phyloP scores from a whole-genome alignment of 768 basidiomycete species.

The Chalciporus chontae region DNA sequence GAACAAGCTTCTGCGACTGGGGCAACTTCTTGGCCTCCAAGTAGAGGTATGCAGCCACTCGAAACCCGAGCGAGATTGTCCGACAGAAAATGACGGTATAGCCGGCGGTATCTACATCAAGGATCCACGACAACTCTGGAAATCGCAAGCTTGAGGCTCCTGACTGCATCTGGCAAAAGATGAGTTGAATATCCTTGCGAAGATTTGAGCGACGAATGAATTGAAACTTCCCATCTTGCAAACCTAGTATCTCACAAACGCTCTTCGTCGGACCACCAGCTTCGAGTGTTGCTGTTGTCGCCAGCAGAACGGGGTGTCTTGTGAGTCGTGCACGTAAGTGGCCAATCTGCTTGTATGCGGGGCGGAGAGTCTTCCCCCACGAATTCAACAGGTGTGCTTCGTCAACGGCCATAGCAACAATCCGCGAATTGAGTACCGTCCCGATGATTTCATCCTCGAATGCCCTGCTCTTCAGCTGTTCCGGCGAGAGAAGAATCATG shows the following conservation, averaged over 20 bases:
- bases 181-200: conserved; percentile 4
- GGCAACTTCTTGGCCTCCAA: background rate
- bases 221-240: conserved; percentile 2
- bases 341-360: conserved; percentile 13
- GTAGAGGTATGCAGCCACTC: conserved; percentile 2
- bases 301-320: background rate
- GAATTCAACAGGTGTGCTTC: background rate
- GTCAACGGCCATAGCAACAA: conserved; percentile 11
- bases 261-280: conserved; percentile 1
- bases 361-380: conserved; percentile 10
- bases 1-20: background rate
- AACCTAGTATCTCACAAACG: conserved; percentile 7
- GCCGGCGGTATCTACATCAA: background rate
- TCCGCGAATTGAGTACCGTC: background rate
- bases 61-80: conserved; percentile 5
- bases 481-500: conserved; percentile 6
- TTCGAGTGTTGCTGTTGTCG: conserved; percentile 4
- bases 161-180: conserved; percentile 1
- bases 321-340: conserved; percentile 1
- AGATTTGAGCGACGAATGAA: conserved; percentile 7
- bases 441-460: background rate
- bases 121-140: conserved; percentile 5
- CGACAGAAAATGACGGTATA: conserved; percentile 4
- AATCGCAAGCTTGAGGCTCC: background rate
- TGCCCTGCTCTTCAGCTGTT: conserved; percentile 5